Conservation (phyloP, 805 yeast genomes). For the Monosporozyma unispora region DNA sequence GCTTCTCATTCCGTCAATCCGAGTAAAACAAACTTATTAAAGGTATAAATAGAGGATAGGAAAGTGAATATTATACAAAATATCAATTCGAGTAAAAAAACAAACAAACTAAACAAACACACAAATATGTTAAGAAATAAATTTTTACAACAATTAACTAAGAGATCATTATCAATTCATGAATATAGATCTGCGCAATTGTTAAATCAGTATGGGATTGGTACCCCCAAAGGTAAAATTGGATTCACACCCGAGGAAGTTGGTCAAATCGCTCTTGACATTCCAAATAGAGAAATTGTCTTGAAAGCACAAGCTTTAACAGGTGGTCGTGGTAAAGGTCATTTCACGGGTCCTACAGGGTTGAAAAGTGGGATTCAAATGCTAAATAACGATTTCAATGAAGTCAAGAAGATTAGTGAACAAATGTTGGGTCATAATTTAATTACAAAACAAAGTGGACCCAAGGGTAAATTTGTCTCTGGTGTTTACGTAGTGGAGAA, state of each 20-base stretch:
- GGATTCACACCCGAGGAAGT: slow-evolving; percentile 89
- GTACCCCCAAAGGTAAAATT: slow-evolving; percentile 86
- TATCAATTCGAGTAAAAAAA: neutral
- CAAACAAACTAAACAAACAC: neutral
- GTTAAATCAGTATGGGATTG: slow-evolving; percentile 73
- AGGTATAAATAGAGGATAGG: too few species aligned
- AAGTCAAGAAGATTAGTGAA: slow-evolving; percentile 76
- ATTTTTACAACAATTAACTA: slow-evolving; percentile 2
- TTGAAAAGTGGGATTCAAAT: slow-evolving; percentile 94
- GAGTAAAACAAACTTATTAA: too few species aligned
- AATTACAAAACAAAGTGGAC: slow-evolving; percentile 97
- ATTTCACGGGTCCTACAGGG: slow-evolving; percentile 70
- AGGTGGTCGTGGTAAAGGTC: slow-evolving; percentile 99
- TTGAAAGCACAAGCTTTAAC: slow-evolving; percentile 97
- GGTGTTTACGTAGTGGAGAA: slow-evolving; percentile 95
- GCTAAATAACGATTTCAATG: slow-evolving; percentile 53
- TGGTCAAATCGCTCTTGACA: slow-evolving; percentile 63
- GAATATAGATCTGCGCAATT: slow-evolving; percentile 93
- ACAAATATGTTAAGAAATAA: slow-evolving; percentile 3
- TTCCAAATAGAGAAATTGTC: slow-evolving; percentile 65
- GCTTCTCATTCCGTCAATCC: too few species aligned
- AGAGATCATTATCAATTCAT: slow-evolving; percentile 80
- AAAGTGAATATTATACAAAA: too few species aligned
- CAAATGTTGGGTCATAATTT: slow-evolving; percentile 89
- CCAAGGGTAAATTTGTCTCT: slow-evolving; percentile 92